Evolutionary conservation across 805 yeast species (phyloP), one percentile per base, ranked within the genome.

Genomic region (Suhomyces pyralidae): DNA sequence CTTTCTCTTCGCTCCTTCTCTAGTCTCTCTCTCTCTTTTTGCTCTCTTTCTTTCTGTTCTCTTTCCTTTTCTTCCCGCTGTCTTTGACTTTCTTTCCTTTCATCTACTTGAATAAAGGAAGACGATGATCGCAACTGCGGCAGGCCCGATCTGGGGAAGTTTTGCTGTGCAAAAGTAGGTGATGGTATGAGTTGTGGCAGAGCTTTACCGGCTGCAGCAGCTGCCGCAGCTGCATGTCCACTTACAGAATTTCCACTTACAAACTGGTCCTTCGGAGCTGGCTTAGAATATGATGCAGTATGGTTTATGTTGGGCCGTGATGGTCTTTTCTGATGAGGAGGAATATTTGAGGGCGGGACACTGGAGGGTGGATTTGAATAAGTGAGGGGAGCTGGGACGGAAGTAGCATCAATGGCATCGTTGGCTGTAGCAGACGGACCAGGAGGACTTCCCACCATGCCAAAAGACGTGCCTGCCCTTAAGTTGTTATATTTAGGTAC

Each of bases 401-500:
- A 40, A 17, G 22, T n/a, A 0, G 46, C 38, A 9, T 15, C 24
- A 5, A 20, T n/a, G 3, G 46, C 46, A 9, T 20, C 30, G 8
- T 8, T 14, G 7, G 46, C 20, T 14, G 45, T 28, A 7, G 15
- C 20, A 34, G 49, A 7, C 4, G 43, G 14, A 19, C 10, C 42
- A 22, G 30, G 28, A 14, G 42, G 26, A 14, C 49, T 24, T n/a
- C 17, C 12, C 7, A n/a, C 15, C n/a, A 3, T 7, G 8, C 15
- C 25, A 32, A 62, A 63, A 1, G 65, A 65, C 6, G 67, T 62
- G 19, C 61, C 61, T 9, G 49, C 45, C 7, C 64, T 48, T 28
- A 61, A 48, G 45, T 60, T 59, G 5, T 58, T 44, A 15, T 45
- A 28, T 15, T 42, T 26, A 4, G 52, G 45, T 9, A 24, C 17